Evolutionary conservation across 352 stramenopile genomes (phyloP).

Genomic region (Phytophthora cryptogea): DNA sequence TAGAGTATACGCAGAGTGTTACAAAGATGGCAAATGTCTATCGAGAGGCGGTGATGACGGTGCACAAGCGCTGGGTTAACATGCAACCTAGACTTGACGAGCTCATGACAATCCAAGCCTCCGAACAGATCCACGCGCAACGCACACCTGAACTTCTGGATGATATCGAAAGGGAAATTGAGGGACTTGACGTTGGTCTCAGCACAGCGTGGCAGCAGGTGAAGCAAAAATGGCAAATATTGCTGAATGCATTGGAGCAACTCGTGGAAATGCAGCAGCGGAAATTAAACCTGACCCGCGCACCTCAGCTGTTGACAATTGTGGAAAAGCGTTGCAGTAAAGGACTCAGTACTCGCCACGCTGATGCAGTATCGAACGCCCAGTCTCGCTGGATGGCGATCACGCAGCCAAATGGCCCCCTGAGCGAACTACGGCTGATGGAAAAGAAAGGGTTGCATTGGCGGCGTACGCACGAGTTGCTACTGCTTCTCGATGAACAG

Average conservation of each 20-base stretch:
- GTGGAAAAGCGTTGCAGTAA: slow-evolving; percentile 59
- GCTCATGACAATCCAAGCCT: slow-evolving; percentile 54
- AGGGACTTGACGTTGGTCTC: slow-evolving; percentile 68
- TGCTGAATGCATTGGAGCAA: slow-evolving; percentile 54
- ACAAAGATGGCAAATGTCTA: slow-evolving; percentile 48
- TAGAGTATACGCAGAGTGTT: slow-evolving; percentile 42
- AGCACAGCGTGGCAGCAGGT: slow-evolving; percentile 69
- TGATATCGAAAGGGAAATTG: slow-evolving; percentile 49
- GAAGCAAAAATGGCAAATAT: slow-evolving; percentile 52
- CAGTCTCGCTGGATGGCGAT: slow-evolving; percentile 83
- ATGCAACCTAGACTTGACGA: slow-evolving; percentile 69
- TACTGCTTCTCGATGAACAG: slow-evolving; percentile 70
- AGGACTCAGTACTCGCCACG: slow-evolving; percentile 54
- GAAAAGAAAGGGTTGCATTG: slow-evolving; percentile 73
- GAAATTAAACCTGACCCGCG: slow-evolving; percentile 64
- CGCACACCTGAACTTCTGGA: slow-evolving; percentile 55
- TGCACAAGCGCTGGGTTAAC: slow-evolving; percentile 74
- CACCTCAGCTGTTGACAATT: slow-evolving; percentile 53
- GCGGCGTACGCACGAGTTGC: slow-evolving; percentile 70
- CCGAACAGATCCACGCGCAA: slow-evolving; percentile 53
- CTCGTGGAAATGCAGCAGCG: slow-evolving; percentile 61
- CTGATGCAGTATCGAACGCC: slow-evolving; percentile 62
- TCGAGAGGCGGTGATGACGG: slow-evolving; percentile 49
- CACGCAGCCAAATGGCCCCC: slow-evolving; percentile 54
- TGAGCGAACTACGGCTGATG: slow-evolving; percentile 70